Base-by-base conservation (phyloP, 331 rosid species). In the Pyrus hybrid region DNA sequence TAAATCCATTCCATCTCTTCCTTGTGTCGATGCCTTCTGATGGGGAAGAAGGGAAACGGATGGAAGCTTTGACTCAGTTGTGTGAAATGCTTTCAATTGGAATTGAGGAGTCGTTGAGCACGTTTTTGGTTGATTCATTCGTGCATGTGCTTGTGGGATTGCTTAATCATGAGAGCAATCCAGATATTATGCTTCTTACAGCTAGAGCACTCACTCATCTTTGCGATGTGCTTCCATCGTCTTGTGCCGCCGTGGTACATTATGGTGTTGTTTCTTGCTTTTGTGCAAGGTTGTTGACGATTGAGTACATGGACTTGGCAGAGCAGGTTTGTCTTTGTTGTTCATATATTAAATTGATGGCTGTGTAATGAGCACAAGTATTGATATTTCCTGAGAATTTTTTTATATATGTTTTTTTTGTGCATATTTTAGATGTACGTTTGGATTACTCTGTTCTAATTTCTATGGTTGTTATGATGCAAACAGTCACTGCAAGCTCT, bases 71-170 rank as follows among this genome's bases (percentile, higher is more conserved):
- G 86, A 92, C 99, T 1, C 99, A 95, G 83, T 88, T 95, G 0
- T 95, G 99, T 73, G 99, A 95, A 30, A 87, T 95, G 97, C 96
- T 95, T 5, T 95, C 99, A 0, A 95, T 95, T 71, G 99, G 99
- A 73, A 95, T 97, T 0, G 99, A 95, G 82, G 99, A 95, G 17
- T 95, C 99, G 0, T 87, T 95, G 4, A 92, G 97, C 80, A 90
- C 97, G 2, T 95, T 95, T 70, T 88, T 97, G 0, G 99, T 95
- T 43, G 99, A 95, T 83, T 87, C 99, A 0, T 95, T 95, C 25
- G 97, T 95, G 45, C 97, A 97, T 1, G 96, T 95, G 77, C 99
- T 94, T 1, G 99, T 95, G 7, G 93, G 96, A 64, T 83, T 95
- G 88, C 91, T 95, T 63, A 95, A 92, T 82, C 99, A 95, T 43